phyloP scores from a whole-genome alignment of 169 alveolate species.

The Cryptosporidium sp. region DNA sequence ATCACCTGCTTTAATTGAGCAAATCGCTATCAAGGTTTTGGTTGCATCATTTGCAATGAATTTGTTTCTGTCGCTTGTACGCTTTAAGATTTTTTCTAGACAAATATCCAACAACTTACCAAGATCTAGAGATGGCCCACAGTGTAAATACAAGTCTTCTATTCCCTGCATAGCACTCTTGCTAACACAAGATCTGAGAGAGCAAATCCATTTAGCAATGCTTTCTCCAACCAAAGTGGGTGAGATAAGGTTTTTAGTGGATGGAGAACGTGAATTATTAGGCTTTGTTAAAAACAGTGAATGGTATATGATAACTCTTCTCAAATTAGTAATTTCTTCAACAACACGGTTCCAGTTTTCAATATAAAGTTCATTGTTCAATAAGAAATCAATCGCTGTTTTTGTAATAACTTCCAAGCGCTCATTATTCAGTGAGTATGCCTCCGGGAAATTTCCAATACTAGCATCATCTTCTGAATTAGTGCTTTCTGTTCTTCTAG shows the following conservation, averaged over 20 bases:
- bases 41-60: slow-evolving; percentile 73
- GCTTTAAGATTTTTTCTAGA: slow-evolving; percentile 45
- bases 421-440: slow-evolving; percentile 18
- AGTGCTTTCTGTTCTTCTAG: neutral
- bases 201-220: slow-evolving; percentile 60
- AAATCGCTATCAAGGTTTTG: slow-evolving; percentile 40
- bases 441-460: slow-evolving; percentile 43
- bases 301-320: slow-evolving; percentile 56
- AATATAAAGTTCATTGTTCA: slow-evolving; percentile 27
- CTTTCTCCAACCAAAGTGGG: slow-evolving; percentile 58
- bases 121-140: slow-evolving; percentile 53
- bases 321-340: slow-evolving; percentile 61
- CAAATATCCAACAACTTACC: slow-evolving; percentile 60
- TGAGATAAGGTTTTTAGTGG: slow-evolving; percentile 16
- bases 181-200: slow-evolving; percentile 72
- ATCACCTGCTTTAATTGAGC: slow-evolving; percentile 61
- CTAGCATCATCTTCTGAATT: neutral
- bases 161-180: slow-evolving; percentile 61
- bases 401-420: slow-evolving; percentile 25
- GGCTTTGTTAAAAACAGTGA: slow-evolving; percentile 35
- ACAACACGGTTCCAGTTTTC: slow-evolving; percentile 67
- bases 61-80: slow-evolving; percentile 70
- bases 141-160: slow-evolving; percentile 51
- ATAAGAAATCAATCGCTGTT: slow-evolving; percentile 46
- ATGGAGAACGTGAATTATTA: neutral